These are phyloP conservation scores for Phytopythium aichiense DNA, from an alignment of 352 stramenopile genomes.

Conservation along the genomic window DNA sequence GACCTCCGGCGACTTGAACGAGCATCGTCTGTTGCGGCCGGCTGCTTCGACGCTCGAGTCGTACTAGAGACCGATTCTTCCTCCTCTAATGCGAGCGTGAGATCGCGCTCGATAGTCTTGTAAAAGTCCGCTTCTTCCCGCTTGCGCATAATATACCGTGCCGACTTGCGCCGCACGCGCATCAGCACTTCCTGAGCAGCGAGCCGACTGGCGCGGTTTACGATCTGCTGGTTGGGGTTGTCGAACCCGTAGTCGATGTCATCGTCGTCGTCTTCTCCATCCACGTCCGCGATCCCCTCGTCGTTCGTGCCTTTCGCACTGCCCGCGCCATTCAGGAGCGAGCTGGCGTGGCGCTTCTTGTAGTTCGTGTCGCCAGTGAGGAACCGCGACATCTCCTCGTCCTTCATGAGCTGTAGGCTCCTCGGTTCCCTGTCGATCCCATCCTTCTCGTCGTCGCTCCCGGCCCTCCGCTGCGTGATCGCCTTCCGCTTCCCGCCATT, in stretches of 20 bases:
- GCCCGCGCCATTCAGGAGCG: conserved; percentile 24
- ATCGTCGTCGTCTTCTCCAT: conserved; percentile 43
- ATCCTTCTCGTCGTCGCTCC: conserved; percentile 30
- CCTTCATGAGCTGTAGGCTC: conserved; percentile 51
- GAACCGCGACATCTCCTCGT: conserved; percentile 77
- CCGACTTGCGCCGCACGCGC: conserved; percentile 67
- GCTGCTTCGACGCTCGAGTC: not conserved
- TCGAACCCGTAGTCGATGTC: conserved; percentile 85
- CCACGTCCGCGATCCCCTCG: conserved; percentile 8
- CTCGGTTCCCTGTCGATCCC: conserved; percentile 22
- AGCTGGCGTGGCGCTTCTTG: conserved; percentile 52
- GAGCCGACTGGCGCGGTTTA: conserved; percentile 69
- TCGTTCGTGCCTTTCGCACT: conserved; percentile 16
- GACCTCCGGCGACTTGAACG: conserved; percentile 14
- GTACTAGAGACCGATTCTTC: conserved; percentile 24
- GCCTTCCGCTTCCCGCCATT: conserved; percentile 25
- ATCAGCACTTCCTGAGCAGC: conserved; percentile 66
- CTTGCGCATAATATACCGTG: conserved; percentile 76
- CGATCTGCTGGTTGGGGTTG: conserved; percentile 76
- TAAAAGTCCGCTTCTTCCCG: conserved; percentile 73
- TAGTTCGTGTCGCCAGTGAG: conserved; percentile 59
- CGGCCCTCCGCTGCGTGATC: conserved; percentile 14
- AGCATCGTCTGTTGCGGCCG: not conserved
- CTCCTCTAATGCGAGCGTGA: conserved; percentile 72
- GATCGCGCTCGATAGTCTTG: conserved; percentile 82